These are phyloP conservation scores for Lactarius sp. DNA, from an alignment of 768 basidiomycete species.

Conservation along the genomic window DNA sequence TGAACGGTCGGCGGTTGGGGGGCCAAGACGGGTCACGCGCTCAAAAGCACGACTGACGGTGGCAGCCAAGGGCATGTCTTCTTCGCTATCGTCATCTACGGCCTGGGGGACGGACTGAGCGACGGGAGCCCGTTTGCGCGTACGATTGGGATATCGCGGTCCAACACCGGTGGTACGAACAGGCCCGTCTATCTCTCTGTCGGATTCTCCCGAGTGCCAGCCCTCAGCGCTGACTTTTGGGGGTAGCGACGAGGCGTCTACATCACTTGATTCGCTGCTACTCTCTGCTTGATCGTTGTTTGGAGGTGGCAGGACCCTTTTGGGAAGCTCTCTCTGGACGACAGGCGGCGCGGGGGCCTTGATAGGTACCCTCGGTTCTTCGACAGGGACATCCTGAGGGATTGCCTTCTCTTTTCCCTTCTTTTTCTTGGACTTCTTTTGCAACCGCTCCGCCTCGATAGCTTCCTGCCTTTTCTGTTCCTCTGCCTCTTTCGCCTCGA, in stretches of 20 bases:
- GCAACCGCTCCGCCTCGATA: slow-evolving; percentile 44
- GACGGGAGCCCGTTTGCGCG: slow-evolving; percentile 23
- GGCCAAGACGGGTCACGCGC: slow-evolving; percentile 36
- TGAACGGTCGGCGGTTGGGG: slow-evolving; percentile 31
- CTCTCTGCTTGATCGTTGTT: slow-evolving; percentile 46
- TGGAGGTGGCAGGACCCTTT: slow-evolving; percentile 32
- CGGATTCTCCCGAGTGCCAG: slow-evolving; percentile 49
- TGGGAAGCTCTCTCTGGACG: slow-evolving; percentile 34
- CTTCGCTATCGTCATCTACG: slow-evolving; percentile 55
- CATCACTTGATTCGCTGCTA: slow-evolving; percentile 49
- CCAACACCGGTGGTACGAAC: slow-evolving; percentile 57
- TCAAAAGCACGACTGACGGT: slow-evolving; percentile 53
- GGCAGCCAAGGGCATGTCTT: slow-evolving; percentile 71
- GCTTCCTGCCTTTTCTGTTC: slow-evolving; percentile 50
- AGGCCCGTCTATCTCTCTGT: slow-evolving; percentile 53
- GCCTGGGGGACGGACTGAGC: slow-evolving; percentile 11
- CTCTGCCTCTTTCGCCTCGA: slow-evolving; percentile 61
- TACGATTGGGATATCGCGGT: slow-evolving; percentile 43
- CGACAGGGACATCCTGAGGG: slow-evolving; percentile 6
- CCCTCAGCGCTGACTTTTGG: slow-evolving; percentile 7
- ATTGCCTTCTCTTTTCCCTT: slow-evolving; percentile 42
- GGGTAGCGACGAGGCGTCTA: slow-evolving; percentile 3
- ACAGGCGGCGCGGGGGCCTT: slow-evolving; percentile 33
- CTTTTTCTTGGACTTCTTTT: slow-evolving; percentile 35
- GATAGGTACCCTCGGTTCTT: slow-evolving; percentile 17